Conservation (phyloP, 2,329 filamentous ascomycete species). For the Tympanopsis confertula region DNA sequence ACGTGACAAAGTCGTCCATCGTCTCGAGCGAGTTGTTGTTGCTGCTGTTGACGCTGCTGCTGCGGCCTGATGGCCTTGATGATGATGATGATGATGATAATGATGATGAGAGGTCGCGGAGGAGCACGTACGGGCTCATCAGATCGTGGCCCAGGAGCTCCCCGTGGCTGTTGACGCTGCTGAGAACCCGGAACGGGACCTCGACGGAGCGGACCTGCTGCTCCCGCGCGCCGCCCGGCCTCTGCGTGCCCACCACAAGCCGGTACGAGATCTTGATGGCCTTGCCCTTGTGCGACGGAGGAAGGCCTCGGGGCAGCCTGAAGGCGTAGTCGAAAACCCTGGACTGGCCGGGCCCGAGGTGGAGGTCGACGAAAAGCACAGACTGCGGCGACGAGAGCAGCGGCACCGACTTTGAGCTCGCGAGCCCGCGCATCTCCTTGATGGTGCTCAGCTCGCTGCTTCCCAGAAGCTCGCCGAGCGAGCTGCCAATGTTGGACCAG, state of each 20-base stretch:
- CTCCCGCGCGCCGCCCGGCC: slow-evolving; percentile 65
- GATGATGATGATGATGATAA: slow-evolving; percentile 42
- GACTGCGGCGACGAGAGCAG: slow-evolving; percentile 91
- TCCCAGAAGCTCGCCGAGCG: slow-evolving; percentile 77
- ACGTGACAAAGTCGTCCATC: slow-evolving; percentile 60
- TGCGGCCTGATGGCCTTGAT: slow-evolving; percentile 16
- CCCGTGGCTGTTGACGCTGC: slow-evolving; percentile 79
- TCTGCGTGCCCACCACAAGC: slow-evolving; percentile 81
- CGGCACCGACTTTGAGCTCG: slow-evolving; percentile 76
- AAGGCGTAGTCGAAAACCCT: slow-evolving; percentile 80
- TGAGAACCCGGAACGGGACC: slow-evolving; percentile 82
- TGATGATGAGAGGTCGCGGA: slow-evolving; percentile 68
- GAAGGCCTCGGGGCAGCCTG: slow-evolving; percentile 74
- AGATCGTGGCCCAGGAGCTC: slow-evolving; percentile 87
- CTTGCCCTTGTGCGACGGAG: slow-evolving; percentile 80
- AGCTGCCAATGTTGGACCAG: slow-evolving; percentile 80
- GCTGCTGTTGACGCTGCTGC: slow-evolving; percentile 5
- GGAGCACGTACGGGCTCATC: slow-evolving; percentile 83
- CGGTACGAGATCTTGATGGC: slow-evolving; percentile 90
- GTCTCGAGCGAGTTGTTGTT: slow-evolving; percentile 21
- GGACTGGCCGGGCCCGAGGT: slow-evolving; percentile 78
- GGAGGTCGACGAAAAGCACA: slow-evolving; percentile 86
- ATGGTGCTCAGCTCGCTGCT: slow-evolving; percentile 82
- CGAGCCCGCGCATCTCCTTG: slow-evolving; percentile 84
- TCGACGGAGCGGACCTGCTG: slow-evolving; percentile 85